phyloP scores from a whole-genome alignment of 192 early-diverging fungal genomes.

The Umbelopsis isabellina region DNA sequence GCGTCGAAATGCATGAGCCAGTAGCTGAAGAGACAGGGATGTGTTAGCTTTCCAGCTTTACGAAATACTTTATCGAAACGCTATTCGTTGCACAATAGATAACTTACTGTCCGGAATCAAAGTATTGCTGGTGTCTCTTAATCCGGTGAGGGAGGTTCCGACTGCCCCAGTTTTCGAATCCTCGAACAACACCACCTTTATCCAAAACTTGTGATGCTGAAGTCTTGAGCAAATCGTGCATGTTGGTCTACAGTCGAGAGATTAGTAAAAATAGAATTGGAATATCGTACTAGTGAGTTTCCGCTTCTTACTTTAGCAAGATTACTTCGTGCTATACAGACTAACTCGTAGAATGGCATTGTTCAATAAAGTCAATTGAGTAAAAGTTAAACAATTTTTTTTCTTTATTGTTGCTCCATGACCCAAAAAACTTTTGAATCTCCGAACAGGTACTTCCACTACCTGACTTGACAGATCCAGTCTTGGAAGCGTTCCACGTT shows the following conservation, averaged over 20 bases:
- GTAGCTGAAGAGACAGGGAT: constrained; percentile 44
- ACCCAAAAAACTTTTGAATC: neutral
- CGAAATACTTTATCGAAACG: neutral
- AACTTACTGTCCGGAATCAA: constrained; percentile 65
- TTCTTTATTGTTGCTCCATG: neutral
- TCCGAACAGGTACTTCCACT: neutral
- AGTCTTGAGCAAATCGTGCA: constrained; percentile 72
- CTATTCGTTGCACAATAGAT: neutral
- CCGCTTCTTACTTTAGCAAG: constrained; percentile 51
- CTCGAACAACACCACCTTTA: constrained; percentile 83
- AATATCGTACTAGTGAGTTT: neutral
- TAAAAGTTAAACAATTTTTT: constrained; percentile 2
- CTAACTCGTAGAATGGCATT: constrained; percentile 74
- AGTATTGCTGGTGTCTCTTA: constrained; percentile 86
- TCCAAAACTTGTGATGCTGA: constrained; percentile 81
- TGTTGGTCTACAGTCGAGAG: constrained; percentile 51
- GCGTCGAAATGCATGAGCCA: constrained; percentile 83
- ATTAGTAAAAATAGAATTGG: constrained; percentile 10
- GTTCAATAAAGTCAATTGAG: neutral
- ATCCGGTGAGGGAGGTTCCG: constrained; percentile 82
- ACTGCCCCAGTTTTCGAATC: constrained; percentile 76
- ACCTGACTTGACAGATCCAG: neutral
- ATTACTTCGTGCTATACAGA: constrained; percentile 64
- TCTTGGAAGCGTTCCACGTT: neutral
- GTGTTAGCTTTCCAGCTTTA: neutral